Conservation (phyloP, 176 grass and related monocot species). For the Poa pratensis region DNA sequence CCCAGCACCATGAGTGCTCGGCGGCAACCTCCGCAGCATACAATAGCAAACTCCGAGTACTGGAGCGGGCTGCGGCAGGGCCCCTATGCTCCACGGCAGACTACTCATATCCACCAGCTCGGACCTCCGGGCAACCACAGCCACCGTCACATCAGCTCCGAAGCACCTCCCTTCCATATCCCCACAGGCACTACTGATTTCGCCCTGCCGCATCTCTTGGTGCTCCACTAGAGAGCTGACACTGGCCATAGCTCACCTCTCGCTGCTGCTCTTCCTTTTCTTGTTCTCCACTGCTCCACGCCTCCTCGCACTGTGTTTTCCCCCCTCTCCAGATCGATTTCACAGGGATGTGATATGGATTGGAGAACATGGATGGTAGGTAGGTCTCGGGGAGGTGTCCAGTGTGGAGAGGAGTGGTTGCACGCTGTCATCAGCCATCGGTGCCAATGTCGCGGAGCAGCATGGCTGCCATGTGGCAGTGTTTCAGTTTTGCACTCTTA, state of each 20-base stretch:
- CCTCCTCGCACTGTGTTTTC: not conserved
- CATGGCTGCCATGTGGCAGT: not conserved
- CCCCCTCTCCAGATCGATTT: not conserved
- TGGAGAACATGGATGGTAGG: not conserved
- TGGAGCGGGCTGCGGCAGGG: no score
- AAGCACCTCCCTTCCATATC: not conserved
- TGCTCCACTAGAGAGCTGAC: not conserved
- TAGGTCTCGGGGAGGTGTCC: not conserved
- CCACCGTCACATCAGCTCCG: not conserved
- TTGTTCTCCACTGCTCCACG: not conserved
- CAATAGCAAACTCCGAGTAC: no score
- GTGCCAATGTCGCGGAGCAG: not conserved
- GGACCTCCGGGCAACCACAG: not conserved
- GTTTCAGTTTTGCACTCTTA: not conserved
- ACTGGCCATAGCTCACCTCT: not conserved
- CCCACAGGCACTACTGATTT: not conserved
- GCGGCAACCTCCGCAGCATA: no score
- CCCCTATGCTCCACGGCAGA: no score
- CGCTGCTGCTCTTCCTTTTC: not conserved
- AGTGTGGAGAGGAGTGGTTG: not conserved
- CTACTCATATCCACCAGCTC: not conserved
- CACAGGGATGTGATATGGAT: not conserved
- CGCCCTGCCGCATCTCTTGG: not conserved
- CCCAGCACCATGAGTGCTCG: no score
- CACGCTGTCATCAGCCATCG: not conserved